Evolutionary conservation across 208 protist genomes (phyloP).

Genomic region (Trypanosoma conorhini): DNA sequence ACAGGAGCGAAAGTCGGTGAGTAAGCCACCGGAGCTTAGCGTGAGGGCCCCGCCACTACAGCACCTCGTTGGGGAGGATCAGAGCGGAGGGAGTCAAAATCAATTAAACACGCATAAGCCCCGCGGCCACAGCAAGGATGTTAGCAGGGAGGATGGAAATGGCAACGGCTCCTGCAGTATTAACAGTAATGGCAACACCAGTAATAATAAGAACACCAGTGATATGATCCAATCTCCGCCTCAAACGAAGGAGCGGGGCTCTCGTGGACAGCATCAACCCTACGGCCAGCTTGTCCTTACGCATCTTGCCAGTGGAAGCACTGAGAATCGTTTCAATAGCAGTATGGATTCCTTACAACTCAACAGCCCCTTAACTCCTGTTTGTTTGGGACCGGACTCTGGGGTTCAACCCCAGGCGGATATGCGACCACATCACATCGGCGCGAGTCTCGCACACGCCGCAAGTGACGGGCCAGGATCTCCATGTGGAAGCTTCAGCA

Average conservation of each 20-base stretch:
- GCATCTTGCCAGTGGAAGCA: neutral
- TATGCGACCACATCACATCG: neutral
- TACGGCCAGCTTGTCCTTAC: conserved; percentile 15
- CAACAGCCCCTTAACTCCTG: conserved; percentile 17
- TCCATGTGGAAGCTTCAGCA: conserved; percentile 15
- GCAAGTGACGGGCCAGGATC: conserved; percentile 14
- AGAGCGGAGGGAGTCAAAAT: neutral
- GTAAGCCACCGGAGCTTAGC: neutral
- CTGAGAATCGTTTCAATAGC: conserved; percentile 6
- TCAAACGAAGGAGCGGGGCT: neutral
- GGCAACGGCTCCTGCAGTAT: neutral
- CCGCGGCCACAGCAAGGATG: neutral
- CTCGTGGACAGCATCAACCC: conserved; percentile 21
- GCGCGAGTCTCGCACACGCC: neutral
- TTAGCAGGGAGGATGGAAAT: neutral
- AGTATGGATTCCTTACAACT: conserved; percentile 4
- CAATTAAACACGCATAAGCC: neutral
- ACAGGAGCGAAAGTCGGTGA: neutral
- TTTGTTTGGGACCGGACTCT: neutral
- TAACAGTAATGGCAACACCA: neutral
- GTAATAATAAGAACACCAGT: conserved; percentile 2
- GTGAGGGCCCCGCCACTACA: neutral
- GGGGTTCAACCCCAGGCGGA: neutral
- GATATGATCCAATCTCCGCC: neutral
- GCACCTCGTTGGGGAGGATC: neutral